Base-by-base conservation (phyloP, 257 asterid genomes). In the Echites panduratus region DNA sequence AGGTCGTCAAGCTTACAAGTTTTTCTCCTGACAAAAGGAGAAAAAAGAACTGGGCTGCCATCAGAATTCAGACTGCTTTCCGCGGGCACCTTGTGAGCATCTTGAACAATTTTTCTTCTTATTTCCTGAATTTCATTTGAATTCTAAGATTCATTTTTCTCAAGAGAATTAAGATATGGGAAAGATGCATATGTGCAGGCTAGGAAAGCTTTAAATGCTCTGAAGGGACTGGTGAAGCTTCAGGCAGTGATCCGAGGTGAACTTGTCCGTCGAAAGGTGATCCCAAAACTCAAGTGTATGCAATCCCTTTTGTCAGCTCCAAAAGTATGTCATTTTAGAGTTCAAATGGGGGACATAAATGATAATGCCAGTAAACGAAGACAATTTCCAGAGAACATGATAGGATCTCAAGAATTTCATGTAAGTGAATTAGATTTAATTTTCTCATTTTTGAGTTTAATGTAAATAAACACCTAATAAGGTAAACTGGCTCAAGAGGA, bases 181-280 rank as follows among this genome's bases (percentile, higher is more conserved):
- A 22, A 66, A 22, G 77, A 64, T 61, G n/a, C 47, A 50, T 32
- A 32, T 72, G 27, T 77, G 74, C 78, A 92, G 98, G 98, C 88
- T 24, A 86, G 84, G 80, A 88, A 90, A 83, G 98, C 98, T 40
- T 68, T 90, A 80, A 82, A 86, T 79, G 98, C 96, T 6, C 70
- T 92, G 41, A 90, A 82, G 78, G 98, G 98, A 75, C 29, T 90
- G 63, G 96, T 92, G 82, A 87, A 82, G 70, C 89, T 92, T 81
- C 98, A 90, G 81, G 98, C 98, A 32, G 90, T 90, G 78, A 74
- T 90, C 45, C 86, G 98, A 40, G 96, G 96, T 0, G 94, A 90
- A 82, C 83, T 88, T 44, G 91, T 79, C 45, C 87, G 96, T 75
- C 80, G 85, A 17, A 78, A 81, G 40, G 73, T 86, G 29, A 69